Evolutionary conservation across 2,329 filamentous ascomycete species (phyloP).

Genomic region (Penicillium sp.): DNA sequence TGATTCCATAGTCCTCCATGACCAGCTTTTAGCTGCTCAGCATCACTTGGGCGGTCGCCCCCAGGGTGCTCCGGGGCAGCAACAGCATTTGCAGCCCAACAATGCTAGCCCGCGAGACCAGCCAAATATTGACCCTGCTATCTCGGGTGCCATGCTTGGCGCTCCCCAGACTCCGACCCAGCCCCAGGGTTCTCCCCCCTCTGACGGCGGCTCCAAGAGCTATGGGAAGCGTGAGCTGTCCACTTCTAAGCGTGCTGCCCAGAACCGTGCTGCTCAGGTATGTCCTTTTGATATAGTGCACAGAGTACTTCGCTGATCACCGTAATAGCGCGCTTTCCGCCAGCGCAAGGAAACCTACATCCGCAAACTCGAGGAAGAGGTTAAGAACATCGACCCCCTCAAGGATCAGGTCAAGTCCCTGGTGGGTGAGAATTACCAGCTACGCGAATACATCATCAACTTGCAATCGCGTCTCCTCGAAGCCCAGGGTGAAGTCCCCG

Average conservation of each 20-base stretch:
- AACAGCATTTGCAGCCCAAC: conserved; percentile 38
- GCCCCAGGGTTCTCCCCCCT: conserved; percentile 24
- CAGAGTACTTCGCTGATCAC: conserved; percentile 10
- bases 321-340: conserved; percentile 79
- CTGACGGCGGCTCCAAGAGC: conserved; percentile 64
- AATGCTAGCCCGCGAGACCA: conserved; percentile 47
- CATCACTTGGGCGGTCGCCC: conserved; percentile 40
- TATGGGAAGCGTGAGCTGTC: conserved; percentile 80
- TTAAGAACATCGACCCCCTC: conserved; percentile 73
- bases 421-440: conserved; percentile 82
- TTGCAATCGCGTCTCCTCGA: conserved; percentile 85
- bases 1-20: conserved; percentile 54
- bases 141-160: conserved; percentile 53
- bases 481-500: conserved; percentile 76
- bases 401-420: conserved; percentile 75
- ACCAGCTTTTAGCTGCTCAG: conserved; percentile 57
- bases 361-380: conserved; percentile 92
- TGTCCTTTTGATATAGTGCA: conserved; percentile 27
- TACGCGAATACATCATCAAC: conserved; percentile 89
- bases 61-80: conserved; percentile 44
- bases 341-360: conserved; percentile 98
- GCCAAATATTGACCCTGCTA: conserved; percentile 59
- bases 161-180: conserved; percentile 34
- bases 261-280: conserved; percentile 96
- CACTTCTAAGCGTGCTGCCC: conserved; percentile 91